Evolutionary conservation across 1,284 basidiomycete species (phyloP), one percentile per base, ranked within the genome.

Genomic region (Mycosarcoma mackinlayi): DNA sequence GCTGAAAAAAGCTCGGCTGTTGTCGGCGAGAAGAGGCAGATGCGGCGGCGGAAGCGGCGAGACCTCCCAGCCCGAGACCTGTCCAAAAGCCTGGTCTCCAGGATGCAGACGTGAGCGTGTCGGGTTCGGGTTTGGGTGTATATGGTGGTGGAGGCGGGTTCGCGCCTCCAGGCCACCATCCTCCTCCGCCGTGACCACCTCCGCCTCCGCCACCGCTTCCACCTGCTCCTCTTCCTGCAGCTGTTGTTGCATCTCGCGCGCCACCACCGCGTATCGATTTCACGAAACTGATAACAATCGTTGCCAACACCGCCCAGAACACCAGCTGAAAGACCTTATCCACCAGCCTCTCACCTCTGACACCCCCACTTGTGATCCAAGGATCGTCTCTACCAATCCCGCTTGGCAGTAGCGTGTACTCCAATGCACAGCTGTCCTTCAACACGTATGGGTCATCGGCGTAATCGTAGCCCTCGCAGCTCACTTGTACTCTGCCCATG

Each of bases 401-500:
- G 8, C 39, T 54, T 41, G 72, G 72, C 19, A 77, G 18, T 10
- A 78, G 40, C 2, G 45, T 37, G 40, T 76, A 78, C 28, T 39
- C 49, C 30, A 78, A 38, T 11, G 55, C 63, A 40, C 76, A 78
- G 7, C 65, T 69, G 23, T 55, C 73, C 86, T 92, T 92, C 56
- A 95, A 84, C 13, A 97, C 90, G 78, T 89, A 88, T 0, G 88
- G 86, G 83, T 97, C 93, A 1, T 91, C 90, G 0, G 92, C 87
- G 24, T 86, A 84, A 31, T 86, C 87, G 89, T 90, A 97, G 10
- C 94, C 93, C 84, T 97, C 94, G 76, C 94, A 97, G 19, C 88
- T 89, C 1, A 97, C 90, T 62, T 89, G 87, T 0, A 95, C 89
- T 55, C 88, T 86, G 8, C 94, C 94, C 60, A 97, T 89, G 14